Evolutionary conservation across 2,329 filamentous ascomycete species (phyloP).

Genomic region (Pyricularia grisea): DNA sequence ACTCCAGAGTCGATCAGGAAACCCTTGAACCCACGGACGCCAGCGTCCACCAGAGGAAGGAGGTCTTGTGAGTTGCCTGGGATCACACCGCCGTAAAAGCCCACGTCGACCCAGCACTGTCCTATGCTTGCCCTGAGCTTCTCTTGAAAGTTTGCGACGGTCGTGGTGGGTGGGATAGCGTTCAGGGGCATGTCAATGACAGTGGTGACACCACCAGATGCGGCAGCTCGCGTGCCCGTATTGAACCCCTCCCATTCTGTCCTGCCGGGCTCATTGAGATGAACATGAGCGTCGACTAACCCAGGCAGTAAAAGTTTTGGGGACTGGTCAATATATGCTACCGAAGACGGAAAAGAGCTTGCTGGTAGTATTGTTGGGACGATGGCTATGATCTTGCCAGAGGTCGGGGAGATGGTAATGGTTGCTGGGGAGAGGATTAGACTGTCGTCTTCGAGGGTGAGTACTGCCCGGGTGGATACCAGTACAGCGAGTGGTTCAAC

Average conservation of each 20-base stretch:
- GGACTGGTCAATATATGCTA: constrained; percentile 73
- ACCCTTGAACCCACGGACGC: constrained; percentile 93
- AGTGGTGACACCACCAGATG: constrained; percentile 92
- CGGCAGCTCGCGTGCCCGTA: constrained; percentile 87
- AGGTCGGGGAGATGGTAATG: constrained; percentile 64
- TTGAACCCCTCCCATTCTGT: constrained; percentile 99
- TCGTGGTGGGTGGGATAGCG: constrained; percentile 92
- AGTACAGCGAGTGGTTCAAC: constrained; percentile 55
- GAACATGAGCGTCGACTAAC: constrained; percentile 92
- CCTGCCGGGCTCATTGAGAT: constrained; percentile 91
- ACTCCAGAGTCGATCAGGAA: constrained; percentile 97
- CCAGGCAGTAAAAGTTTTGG: constrained; percentile 81
- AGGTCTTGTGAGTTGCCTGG: constrained; percentile 80
- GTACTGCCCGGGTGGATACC: constrained; percentile 72
- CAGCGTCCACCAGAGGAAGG: constrained; percentile 69
- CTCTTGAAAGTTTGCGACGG: constrained; percentile 68
- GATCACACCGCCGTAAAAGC: constrained; percentile 91
- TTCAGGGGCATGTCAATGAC: constrained; percentile 98
- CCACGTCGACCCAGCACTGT: constrained; percentile 98
- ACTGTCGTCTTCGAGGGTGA: constrained; percentile 57
- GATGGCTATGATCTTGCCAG: constrained; percentile 73
- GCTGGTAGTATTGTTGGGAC: constrained; percentile 63
- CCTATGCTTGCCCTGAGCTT: constrained; percentile 77
- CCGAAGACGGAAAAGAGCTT: constrained; percentile 63
- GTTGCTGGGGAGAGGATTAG: constrained; percentile 69